These are phyloP conservation scores for Ilex paraguariensis DNA, from an alignment of 305 asterid species.

Conservation along the genomic window DNA sequence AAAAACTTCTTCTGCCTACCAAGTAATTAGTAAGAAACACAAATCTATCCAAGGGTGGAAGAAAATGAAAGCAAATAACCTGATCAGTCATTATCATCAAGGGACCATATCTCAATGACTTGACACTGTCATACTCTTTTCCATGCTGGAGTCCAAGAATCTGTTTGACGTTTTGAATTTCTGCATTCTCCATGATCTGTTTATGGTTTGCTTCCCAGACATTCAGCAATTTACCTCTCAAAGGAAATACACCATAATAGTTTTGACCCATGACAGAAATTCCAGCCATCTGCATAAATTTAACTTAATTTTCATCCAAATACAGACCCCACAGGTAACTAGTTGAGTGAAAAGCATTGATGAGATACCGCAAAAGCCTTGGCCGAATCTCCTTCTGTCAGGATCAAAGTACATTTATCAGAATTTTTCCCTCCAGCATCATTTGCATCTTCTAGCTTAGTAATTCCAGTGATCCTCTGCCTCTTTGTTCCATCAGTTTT, in stretches of 20 bases:
- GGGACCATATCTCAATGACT: conserved; percentile 87
- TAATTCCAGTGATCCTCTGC: conserved; percentile 51
- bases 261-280: conserved; percentile 77
- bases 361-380: conserved; percentile 90
- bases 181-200: conserved; percentile 79
- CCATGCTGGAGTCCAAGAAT: conserved; percentile 95
- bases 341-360: background rate
- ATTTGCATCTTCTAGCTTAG: conserved; percentile 85
- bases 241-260: conserved; percentile 87
- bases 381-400: conserved; percentile 99
- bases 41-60: background rate
- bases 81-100: conserved; percentile 99
- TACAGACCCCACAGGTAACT: background rate
- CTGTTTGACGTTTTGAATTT: conserved; percentile 75
- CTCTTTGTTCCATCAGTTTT: conserved; percentile 87
- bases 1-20: too few relatives aligned
- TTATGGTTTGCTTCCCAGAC: conserved; percentile 89
- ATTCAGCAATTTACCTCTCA: conserved; percentile 91
- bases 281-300: conserved; percentile 74
- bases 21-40: background rate
- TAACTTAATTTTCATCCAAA: conserved; percentile 7
- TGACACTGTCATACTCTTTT: conserved; percentile 62
- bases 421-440: conserved; percentile 85
- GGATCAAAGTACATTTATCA: conserved; percentile 81
- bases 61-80: conserved; percentile 29